phyloP scores from a whole-genome alignment of 2,329 filamentous ascomycete species.

The Arthrobotrys iridis region DNA sequence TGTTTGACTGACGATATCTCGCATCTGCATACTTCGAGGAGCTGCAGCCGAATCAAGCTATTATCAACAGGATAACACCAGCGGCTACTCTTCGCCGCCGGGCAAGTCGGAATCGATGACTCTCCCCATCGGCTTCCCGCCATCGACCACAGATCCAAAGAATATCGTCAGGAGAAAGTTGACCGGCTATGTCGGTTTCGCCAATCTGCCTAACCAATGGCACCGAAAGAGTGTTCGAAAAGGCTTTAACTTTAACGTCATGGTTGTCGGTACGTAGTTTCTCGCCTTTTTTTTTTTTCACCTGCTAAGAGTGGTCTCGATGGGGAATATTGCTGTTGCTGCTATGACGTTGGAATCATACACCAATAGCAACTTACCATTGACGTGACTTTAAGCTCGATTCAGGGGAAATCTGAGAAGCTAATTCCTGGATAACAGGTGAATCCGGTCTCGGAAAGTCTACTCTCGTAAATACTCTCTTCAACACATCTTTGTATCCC shows the following conservation, averaged over 20 bases:
- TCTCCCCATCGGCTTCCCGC: constrained; percentile 42
- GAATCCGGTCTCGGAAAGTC: constrained; percentile 99
- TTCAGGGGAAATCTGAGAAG: constrained; percentile 29
- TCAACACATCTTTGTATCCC: constrained; percentile 99
- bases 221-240: constrained; percentile 99
- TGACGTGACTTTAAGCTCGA: constrained; percentile 46
- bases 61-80: constrained; percentile 45
- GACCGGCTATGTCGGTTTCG: constrained; percentile 97
- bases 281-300: neutral
- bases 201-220: constrained; percentile 99
- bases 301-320: constrained; percentile 46
- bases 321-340: neutral
- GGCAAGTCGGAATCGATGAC: constrained; percentile 49
- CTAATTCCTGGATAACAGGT: constrained; percentile 68
- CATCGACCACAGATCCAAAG: constrained; percentile 73
- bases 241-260: constrained; percentile 99
- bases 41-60: constrained; percentile 51
- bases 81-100: constrained; percentile 47
- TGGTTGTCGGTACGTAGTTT: constrained; percentile 92
- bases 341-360: neutral
- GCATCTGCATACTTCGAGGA: constrained; percentile 33
- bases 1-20: constrained; percentile 48
- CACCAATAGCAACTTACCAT: constrained; percentile 18
- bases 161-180: constrained; percentile 99
- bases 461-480: constrained; percentile 97